phyloP scores from a whole-genome alignment of 176 grass and related monocot genomes.

The Triticum turgidum region DNA sequence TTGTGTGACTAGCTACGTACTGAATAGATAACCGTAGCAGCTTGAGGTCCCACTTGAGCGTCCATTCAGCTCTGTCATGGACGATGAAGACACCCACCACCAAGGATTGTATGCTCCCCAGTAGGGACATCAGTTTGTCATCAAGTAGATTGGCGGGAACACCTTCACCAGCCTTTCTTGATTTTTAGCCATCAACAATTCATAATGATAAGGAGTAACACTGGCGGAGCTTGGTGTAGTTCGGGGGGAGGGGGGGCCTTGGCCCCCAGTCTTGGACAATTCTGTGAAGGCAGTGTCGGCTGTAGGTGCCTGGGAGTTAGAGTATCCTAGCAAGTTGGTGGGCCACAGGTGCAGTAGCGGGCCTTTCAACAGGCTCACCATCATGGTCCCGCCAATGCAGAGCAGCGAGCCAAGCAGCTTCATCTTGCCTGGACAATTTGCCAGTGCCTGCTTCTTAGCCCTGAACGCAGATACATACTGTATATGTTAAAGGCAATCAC shows the following conservation, averaged over 20 bases:
- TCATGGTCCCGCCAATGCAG: conserved; percentile 9
- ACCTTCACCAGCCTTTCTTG: neutral
- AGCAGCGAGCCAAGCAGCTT: conserved; percentile 25
- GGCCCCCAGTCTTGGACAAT: too few species aligned
- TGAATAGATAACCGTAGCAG: neutral
- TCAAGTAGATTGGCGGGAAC: neutral
- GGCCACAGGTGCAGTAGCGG: neutral
- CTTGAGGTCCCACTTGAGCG: neutral
- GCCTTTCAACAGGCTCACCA: conserved; percentile 29
- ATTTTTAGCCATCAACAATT: neutral
- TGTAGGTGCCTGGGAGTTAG: neutral
- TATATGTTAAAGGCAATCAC: neutral
- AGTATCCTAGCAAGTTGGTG: neutral
- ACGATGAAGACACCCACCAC: neutral
- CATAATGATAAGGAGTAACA: neutral
- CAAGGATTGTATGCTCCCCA: neutral
- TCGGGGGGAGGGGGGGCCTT: too few species aligned
- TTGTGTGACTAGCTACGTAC: neutral
- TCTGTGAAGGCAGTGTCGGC: neutral
- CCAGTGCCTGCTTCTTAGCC: conserved; percentile 23
- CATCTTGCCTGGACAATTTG: conserved; percentile 1
- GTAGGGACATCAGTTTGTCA: neutral
- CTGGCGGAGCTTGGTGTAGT: too few species aligned
- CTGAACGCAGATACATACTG: neutral
- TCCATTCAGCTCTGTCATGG: neutral